Percentiles rank a stretch among this genome's conserved stretches.
Evolutionary conservation across 1,284 basidiomycete species (phyloP).

Genomic region (Marasmius sp.): DNA sequence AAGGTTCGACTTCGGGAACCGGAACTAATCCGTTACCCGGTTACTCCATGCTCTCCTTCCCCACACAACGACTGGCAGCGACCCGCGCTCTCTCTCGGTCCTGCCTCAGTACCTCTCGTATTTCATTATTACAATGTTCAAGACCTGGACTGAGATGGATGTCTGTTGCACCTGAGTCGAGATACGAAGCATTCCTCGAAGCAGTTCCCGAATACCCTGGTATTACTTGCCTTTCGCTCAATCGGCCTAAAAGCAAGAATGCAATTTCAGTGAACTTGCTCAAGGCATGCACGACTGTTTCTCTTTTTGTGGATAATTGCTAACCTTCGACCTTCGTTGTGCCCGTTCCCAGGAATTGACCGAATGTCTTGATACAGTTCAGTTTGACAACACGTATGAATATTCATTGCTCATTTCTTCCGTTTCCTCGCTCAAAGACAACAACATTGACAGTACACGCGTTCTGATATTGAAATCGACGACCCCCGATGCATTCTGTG

Average conservation of each 20-base stretch:
- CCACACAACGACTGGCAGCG: neutral
- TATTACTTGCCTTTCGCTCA: conserved; percentile 69
- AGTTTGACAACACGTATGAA: conserved; percentile 62
- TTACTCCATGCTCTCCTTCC: neutral
- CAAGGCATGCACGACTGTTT: conserved; percentile 38
- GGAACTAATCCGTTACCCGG: no score
- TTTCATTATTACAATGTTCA: neutral
- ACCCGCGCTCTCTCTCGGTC: neutral
- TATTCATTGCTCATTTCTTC: neutral
- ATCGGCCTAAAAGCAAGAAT: conserved; percentile 86
- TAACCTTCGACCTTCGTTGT: neutral
- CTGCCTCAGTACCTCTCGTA: neutral
- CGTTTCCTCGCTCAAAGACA: conserved; percentile 2
- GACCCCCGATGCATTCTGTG: conserved; percentile 80
- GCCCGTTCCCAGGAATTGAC: conserved; percentile 62
- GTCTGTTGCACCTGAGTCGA: neutral
- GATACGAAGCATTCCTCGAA: conserved; percentile 57
- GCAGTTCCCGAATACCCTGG: conserved; percentile 47
- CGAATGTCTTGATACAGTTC: conserved; percentile 67
- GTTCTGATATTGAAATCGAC: conserved; percentile 80
- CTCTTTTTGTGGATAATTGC: conserved; percentile 4
- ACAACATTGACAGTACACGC: conserved; percentile 52
- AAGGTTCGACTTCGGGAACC: no score
- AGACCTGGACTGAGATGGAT: conserved; percentile 2
- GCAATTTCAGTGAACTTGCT: conserved; percentile 82